phyloP scores from a whole-genome alignment of 1,284 basidiomycete genomes.

The Austroboletus niveus region DNA sequence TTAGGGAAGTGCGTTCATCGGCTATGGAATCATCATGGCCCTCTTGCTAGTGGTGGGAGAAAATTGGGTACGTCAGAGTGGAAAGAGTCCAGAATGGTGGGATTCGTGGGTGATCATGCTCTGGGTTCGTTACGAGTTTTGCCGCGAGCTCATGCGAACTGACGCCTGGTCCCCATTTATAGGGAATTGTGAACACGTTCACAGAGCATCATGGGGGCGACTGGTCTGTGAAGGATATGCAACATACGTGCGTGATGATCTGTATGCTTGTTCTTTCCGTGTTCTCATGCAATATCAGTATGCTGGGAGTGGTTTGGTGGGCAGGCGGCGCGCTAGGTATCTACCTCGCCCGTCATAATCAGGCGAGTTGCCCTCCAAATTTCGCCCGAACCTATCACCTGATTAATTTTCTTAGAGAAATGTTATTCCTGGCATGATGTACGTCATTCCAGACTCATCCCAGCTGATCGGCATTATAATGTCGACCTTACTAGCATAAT shows the following conservation, averaged over 20 bases:
- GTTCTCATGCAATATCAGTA: slow-evolving; percentile 25
- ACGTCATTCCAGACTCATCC: slow-evolving; percentile 21
- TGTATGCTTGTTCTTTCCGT: not conserved
- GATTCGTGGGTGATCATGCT: slow-evolving; percentile 87
- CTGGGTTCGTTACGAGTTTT: slow-evolving; percentile 59
- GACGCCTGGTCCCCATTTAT: not conserved
- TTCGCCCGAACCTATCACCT: not conserved
- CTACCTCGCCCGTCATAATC: slow-evolving; percentile 80
- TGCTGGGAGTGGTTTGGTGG: slow-evolving; percentile 69
- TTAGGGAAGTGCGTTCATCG: slow-evolving; percentile 80
- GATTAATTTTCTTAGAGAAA: slow-evolving; percentile 51
- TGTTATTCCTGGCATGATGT: slow-evolving; percentile 85
- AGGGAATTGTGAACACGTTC: slow-evolving; percentile 80
- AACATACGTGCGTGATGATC: slow-evolving; percentile 70
- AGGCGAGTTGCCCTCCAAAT: slow-evolving; percentile 37
- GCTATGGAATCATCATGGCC: slow-evolving; percentile 82
- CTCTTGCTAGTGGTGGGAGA: slow-evolving; percentile 84
- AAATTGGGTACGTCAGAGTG: slow-evolving; percentile 72
- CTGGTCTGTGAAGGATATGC: slow-evolving; percentile 94
- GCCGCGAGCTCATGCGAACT: not conserved
- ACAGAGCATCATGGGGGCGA: slow-evolving; percentile 81
- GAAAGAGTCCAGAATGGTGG: slow-evolving; percentile 85
- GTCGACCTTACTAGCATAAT: slow-evolving; percentile 55
- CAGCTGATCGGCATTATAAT: slow-evolving; percentile 5
- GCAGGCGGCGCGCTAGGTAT: slow-evolving; percentile 88